Evolutionary conservation across 1,284 basidiomycete genomes (phyloP), one percentile per base, ranked within the genome.

Genomic region (Veloporphyrellus conicus): DNA sequence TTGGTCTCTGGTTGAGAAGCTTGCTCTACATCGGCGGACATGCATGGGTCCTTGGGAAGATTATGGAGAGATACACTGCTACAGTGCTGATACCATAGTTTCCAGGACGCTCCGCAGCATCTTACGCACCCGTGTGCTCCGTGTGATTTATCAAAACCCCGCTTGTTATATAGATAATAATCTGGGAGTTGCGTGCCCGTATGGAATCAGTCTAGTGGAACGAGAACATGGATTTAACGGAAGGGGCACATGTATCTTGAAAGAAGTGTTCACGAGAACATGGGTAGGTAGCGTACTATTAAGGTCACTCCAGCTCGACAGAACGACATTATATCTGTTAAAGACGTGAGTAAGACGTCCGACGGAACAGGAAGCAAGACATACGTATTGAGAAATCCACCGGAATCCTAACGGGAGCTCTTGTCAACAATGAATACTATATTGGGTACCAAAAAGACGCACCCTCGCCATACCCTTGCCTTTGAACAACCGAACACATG

Each of bases 401-500:
- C 94, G 84, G 90, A 99, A 98, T 56, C 90, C 84, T 86, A 46
- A 40, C 27, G 22, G n/a, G 35, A 23, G 25, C 27, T 36, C 45
- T 14, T 38, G 27, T 59, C 6, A 59, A 49, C 19, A 27, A 22
- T 33, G 11, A 31, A 29, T 38, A 25, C 1, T 6, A 40, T n/a
- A 25, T 20, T 34, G 18, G n/a, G 11, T 6, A 47, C 11, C 8
- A 27, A 54, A 8, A 27, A 52, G 19, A 54, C 72, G 44, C 50
- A 81, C 91, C 95, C 74, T 99, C 96, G 54, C 94, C 95, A 70
- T 99, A 99, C 51, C 95, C 95, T 70, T 98, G 94, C 68, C 95
- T 83, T 81, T 96, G 93, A 49, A 99, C 95, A 51, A 99, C 95
- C 15, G 96, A 99, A 77, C 94, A 98, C 96, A 99, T 99, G 84